A percentile compares a stretch with the other conserved stretches of the same genome.
Conservation (phyloP, 495 filamentous ascomycete genomes). For the Xylaria intraflava region DNA sequence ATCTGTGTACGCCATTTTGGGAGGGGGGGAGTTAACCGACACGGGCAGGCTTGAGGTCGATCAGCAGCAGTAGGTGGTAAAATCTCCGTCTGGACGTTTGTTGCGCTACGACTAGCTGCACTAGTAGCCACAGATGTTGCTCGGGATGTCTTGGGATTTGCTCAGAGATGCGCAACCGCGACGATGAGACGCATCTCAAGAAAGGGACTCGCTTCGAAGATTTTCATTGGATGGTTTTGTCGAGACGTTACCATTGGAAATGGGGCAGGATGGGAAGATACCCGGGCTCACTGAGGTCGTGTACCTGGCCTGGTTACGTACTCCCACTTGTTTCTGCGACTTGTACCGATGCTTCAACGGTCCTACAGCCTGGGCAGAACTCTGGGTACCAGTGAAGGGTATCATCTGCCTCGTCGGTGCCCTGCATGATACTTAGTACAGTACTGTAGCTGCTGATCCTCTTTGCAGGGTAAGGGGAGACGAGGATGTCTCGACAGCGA, state of each 20-base stretch:
- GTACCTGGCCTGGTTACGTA: too few species aligned
- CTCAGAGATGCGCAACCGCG: slow-evolving; percentile 26
- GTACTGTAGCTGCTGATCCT: neutral
- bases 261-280: neutral
- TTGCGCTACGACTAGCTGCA: neutral
- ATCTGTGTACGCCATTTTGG: neutral
- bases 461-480: slow-evolving; percentile 20
- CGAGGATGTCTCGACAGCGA: too few species aligned
- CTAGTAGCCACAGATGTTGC: too few species aligned
- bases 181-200: slow-evolving; percentile 25
- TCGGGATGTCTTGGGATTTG: slow-evolving; percentile 21
- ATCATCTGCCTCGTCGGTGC: slow-evolving; percentile 10
- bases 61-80: slow-evolving; percentile 1
- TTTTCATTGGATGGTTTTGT: slow-evolving; percentile 26
- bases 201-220: slow-evolving; percentile 9
- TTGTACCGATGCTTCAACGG: slow-evolving; percentile 18
- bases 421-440: slow-evolving; percentile 7
- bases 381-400: too few species aligned
- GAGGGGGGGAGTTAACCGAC: too few species aligned
- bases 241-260: slow-evolving; percentile 14
- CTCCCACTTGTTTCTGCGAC: neutral
- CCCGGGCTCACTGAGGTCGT: neutral
- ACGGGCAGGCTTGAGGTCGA: neutral
- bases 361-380: too few species aligned
- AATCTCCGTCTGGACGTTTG: slow-evolving; percentile 5